Conservation (phyloP, 768 basidiomycete genomes). For the Cystobasidium tubakii region DNA sequence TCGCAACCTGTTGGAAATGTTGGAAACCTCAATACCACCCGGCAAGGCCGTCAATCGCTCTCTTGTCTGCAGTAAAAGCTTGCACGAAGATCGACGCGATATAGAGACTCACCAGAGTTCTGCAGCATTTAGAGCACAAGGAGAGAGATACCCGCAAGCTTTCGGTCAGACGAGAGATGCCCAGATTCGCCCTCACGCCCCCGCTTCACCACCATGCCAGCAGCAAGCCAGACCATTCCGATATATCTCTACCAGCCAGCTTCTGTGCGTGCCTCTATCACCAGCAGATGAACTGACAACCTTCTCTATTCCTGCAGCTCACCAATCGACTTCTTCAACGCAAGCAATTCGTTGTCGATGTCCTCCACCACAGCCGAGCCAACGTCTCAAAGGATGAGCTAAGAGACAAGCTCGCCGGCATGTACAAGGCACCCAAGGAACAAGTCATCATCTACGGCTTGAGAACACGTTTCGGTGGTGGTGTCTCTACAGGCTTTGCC, state of each 20-base stretch:
- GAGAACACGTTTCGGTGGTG: conserved; percentile 95
- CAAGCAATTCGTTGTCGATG: conserved; percentile 89
- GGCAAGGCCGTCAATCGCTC: too few relatives aligned
- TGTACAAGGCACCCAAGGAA: conserved; percentile 88
- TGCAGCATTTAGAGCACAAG: too few relatives aligned
- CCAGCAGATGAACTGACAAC: background rate
- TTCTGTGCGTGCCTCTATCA: background rate
- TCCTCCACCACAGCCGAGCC: conserved; percentile 89
- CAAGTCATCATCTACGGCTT: conserved; percentile 92
- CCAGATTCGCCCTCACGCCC: too few relatives aligned
- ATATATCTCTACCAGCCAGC: background rate
- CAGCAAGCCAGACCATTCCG: background rate
- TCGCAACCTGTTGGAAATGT: too few relatives aligned
- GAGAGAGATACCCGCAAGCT: too few relatives aligned
- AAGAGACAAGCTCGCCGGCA: conserved; percentile 77
- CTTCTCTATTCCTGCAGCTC: conserved; percentile 51
- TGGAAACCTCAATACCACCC: too few relatives aligned
- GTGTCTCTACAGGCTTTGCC: conserved; percentile 91
- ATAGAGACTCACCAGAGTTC: too few relatives aligned
- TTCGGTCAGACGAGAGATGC: too few relatives aligned
- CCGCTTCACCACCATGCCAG: too few relatives aligned
- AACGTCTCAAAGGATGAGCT: conserved; percentile 91
- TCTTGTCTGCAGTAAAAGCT: too few relatives aligned
- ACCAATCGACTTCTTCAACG: conserved; percentile 95
- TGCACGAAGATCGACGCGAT: too few relatives aligned